Evolutionary conservation across 2,329 filamentous ascomycete genomes (phyloP).

Genomic region (Hypoxylon sp.): DNA sequence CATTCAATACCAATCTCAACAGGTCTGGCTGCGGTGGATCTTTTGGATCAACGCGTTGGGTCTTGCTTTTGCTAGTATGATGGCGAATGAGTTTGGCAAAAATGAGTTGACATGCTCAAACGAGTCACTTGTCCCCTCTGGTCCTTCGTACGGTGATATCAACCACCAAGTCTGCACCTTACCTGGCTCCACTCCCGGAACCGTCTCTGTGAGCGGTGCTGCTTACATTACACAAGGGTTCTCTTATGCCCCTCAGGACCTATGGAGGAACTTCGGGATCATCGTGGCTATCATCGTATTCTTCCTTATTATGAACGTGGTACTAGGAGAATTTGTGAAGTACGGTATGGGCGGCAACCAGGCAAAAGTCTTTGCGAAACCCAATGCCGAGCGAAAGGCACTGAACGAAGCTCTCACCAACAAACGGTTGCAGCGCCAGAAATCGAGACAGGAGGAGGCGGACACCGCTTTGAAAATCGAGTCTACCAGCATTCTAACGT

Average conservation of each 20-base stretch:
- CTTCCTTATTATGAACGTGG: slow-evolving; percentile 82
- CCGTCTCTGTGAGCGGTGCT: slow-evolving; percentile 72
- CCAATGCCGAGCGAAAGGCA: slow-evolving; percentile 75
- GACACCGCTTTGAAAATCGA: slow-evolving; percentile 68
- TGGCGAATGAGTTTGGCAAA: slow-evolving; percentile 87
- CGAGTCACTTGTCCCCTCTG: slow-evolving; percentile 78
- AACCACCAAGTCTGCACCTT: slow-evolving; percentile 86
- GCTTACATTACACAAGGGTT: slow-evolving; percentile 79
- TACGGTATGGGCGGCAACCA: slow-evolving; percentile 86
- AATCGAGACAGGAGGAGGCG: slow-evolving; percentile 61
- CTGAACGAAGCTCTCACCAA: slow-evolving; percentile 74
- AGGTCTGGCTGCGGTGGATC: slow-evolving; percentile 85
- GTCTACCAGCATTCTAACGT: slow-evolving; percentile 81
- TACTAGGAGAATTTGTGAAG: slow-evolving; percentile 83
- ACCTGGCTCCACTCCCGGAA: slow-evolving; percentile 77
- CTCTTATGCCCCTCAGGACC: slow-evolving; percentile 73
- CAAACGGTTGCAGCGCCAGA: slow-evolving; percentile 71
- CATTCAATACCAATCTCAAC: slow-evolving; percentile 82
- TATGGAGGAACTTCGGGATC: slow-evolving; percentile 90
- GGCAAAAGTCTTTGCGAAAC: slow-evolving; percentile 81
- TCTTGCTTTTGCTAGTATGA: slow-evolving; percentile 81
- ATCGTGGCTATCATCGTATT: slow-evolving; percentile 80
- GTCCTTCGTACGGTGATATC: slow-evolving; percentile 78
- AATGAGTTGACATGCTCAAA: slow-evolving; percentile 78
- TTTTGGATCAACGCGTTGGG: slow-evolving; percentile 83